phyloP scores from a whole-genome alignment of 2,329 filamentous ascomycete genomes.

The Pyricularia grisea region DNA sequence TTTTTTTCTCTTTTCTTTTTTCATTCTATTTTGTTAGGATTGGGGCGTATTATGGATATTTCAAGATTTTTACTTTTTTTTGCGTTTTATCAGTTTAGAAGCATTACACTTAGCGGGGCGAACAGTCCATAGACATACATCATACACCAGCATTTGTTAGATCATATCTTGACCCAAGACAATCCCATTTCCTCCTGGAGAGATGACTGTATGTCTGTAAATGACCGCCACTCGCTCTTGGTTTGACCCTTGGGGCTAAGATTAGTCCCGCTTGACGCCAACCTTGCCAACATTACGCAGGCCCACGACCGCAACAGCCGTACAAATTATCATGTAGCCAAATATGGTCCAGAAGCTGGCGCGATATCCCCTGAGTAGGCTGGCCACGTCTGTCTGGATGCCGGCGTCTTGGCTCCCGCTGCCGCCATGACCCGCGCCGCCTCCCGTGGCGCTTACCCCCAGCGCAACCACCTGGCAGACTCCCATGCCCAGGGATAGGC shows the following conservation, averaged over 20 bases:
- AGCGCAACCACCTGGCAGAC: slow-evolving; percentile 4
- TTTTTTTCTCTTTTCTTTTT: neutral
- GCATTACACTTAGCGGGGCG: neutral
- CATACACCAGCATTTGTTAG: neutral
- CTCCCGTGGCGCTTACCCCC: neutral
- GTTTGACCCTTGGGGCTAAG: neutral
- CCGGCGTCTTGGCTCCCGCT: neutral
- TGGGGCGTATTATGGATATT: neutral
- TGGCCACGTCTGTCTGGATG: neutral
- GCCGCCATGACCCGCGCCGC: neutral
- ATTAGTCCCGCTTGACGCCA: slow-evolving; percentile 3
- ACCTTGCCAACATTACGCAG: slow-evolving; percentile 2
- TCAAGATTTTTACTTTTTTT: neutral
- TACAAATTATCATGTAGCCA: slow-evolving; percentile 1
- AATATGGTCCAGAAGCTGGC: slow-evolving; percentile 8
- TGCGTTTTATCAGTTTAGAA: neutral
- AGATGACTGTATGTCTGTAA: neutral
- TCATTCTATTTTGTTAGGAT: neutral
- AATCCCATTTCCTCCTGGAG: neutral
- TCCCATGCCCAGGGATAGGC: slow-evolving; percentile 3
- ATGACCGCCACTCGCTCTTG: neutral
- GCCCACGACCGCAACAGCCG: neutral
- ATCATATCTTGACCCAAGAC: neutral
- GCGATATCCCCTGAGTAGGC: slow-evolving; percentile 5
- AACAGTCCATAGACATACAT: neutral